Percentiles rank a stretch among this genome's conserved stretches.
Evolutionary conservation across 345 rosid species (phyloP).

Genomic region (Hibiscus syriacus): DNA sequence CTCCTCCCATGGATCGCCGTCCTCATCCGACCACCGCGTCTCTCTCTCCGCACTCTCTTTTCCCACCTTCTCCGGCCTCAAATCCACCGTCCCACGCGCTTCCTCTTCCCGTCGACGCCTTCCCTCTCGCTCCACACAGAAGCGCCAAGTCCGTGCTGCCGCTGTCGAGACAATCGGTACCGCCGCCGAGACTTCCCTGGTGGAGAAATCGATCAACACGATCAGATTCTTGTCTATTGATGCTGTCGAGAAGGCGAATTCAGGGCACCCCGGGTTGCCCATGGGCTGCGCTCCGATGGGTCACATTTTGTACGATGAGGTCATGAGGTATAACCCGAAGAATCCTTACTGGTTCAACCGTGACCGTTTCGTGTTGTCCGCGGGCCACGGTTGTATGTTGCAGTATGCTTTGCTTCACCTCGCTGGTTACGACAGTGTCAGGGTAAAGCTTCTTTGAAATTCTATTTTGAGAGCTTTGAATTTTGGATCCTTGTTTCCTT

Average conservation of each 20-base stretch:
- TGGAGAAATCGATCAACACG: slow-evolving; percentile 76
- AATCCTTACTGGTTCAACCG: slow-evolving; percentile 98
- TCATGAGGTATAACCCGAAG: slow-evolving; percentile 90
- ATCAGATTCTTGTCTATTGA: slow-evolving; percentile 83
- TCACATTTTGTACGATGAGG: slow-evolving; percentile 80
- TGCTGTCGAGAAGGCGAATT: slow-evolving; percentile 95
- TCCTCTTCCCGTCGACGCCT: slow-evolving; percentile 22
- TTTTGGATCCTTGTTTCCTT: not conserved
- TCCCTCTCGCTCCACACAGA: slow-evolving; percentile 2
- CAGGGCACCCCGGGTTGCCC: slow-evolving; percentile 97
- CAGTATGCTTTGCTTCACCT: slow-evolving; percentile 94
- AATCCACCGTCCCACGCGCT: slow-evolving; percentile 27
- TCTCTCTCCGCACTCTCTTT: slow-evolving; percentile 30
- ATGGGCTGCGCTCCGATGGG: slow-evolving; percentile 98
- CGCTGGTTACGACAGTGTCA: slow-evolving; percentile 89
- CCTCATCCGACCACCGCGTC: slow-evolving; percentile 34
- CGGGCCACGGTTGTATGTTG: slow-evolving; percentile 96
- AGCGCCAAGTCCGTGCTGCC: slow-evolving; percentile 30
- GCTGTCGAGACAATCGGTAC: slow-evolving; percentile 48
- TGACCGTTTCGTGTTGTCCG: slow-evolving; percentile 89
- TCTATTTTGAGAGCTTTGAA: not conserved
- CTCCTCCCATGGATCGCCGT: slow-evolving; percentile 36
- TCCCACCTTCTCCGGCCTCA: slow-evolving; percentile 47
- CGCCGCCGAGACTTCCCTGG: slow-evolving; percentile 51
- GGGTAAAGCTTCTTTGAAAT: slow-evolving; percentile 25